Evolutionary conservation across 2,329 filamentous ascomycete genomes (phyloP), one percentile per base, ranked within the genome.

Genomic region (Trichoderma koningii): DNA sequence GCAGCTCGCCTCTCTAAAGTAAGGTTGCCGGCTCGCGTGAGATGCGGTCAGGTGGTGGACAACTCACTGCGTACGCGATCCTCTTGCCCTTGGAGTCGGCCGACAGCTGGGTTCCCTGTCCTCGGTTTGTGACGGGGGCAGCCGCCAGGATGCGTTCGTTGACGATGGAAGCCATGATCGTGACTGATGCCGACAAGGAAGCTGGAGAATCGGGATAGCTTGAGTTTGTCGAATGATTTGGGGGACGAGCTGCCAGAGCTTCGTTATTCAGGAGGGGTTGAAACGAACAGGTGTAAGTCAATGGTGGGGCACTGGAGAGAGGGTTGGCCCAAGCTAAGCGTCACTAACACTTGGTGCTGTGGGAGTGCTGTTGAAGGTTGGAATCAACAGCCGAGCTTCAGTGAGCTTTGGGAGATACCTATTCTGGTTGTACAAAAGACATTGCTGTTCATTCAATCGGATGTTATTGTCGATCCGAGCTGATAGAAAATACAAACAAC

Each of bases 1-100:
- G 30, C 38, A 47, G 47, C 12, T 14, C 4, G 19, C 48, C 21
- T 19, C n/a, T 17, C 12, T 15, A 7, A 5, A 5, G 19, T 28
- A 34, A 34, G 34, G 34, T 5, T 59, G 21, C 15, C 23, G 10
- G 17, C 9, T 42, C 28, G 14, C 12, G 14, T 10, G 14, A 41
- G 50, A 63, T 26, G 41, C 60, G 48, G 50, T 55, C 41, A 47
- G 38, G 2, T 30, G 53, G 23, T 45, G 65, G 47, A 12, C 47
- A 59, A 78, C 88, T 77, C 83, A 96, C 93, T 67, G 94, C 92
- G 78, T 99, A 99, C 66, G 92, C 90, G 79, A 99, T 89, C 70
- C 92, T 87, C 80, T 97, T 90, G 70, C 95, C 94, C 78, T 96
- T 97, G 68, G 89, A 80, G 77, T 98, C 94, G 50, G 88, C 86